phyloP scores from a whole-genome alignment of 208 protist genomes.

The Plasmodiophora brassicae region DNA sequence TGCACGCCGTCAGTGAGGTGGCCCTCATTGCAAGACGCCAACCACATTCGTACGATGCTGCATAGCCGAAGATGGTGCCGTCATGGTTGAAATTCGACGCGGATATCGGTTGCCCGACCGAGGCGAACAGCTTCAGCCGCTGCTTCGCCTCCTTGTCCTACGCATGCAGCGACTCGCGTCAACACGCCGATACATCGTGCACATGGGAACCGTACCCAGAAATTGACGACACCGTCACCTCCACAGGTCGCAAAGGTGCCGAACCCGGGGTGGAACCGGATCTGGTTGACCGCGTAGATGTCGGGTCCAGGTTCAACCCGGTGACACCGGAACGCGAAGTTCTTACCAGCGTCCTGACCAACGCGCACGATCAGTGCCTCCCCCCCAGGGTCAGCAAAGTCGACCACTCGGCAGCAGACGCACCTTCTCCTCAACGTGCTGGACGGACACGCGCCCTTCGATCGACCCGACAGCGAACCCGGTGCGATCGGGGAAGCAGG shows the following conservation, averaged over 20 bases:
- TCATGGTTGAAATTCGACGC: not conserved
- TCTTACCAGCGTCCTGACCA: not conserved
- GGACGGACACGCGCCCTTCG: not conserved
- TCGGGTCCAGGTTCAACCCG: not conserved
- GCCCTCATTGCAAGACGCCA: too few relatives aligned
- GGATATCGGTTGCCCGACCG: not conserved
- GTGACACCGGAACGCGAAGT: slow-evolving; percentile 28
- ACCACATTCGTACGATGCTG: slow-evolving; percentile 13
- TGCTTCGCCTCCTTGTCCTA: slow-evolving; percentile 22
- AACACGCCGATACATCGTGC: too few relatives aligned
- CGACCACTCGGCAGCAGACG: too few relatives aligned
- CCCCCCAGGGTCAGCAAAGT: too few relatives aligned
- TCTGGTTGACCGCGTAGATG: not conserved
- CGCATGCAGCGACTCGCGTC: too few relatives aligned
- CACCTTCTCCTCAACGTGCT: slow-evolving; percentile 15
- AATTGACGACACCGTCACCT: slow-evolving; percentile 9
- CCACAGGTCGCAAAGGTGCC: not conserved
- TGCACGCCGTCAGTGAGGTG: too few relatives aligned
- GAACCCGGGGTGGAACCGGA: slow-evolving; percentile 20
- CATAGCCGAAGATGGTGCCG: slow-evolving; percentile 10
- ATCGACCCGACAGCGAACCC: slow-evolving; percentile 21
- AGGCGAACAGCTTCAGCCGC: not conserved
- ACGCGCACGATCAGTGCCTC: too few relatives aligned
- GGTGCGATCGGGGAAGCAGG: not conserved
- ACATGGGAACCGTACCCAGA: not conserved